A percentile compares a stretch with the other conserved stretches of the same genome.
Conservation (phyloP, 495 filamentous ascomycete species). For the Pyrenula aspistea region DNA sequence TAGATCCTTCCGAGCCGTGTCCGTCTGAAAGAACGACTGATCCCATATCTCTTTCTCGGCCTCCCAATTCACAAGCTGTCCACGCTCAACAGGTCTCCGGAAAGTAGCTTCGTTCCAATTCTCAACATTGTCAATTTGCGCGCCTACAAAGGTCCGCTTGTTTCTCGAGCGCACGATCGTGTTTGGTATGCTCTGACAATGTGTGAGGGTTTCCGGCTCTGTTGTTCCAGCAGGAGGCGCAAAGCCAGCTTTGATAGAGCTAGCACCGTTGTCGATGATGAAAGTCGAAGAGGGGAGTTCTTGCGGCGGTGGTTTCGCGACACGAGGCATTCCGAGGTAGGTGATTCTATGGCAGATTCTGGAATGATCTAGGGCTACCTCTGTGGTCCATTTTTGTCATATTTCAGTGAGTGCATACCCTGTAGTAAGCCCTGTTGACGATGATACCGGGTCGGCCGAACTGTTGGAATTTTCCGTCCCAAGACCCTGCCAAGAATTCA, state of each 20-base stretch:
- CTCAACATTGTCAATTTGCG: conserved; percentile 65
- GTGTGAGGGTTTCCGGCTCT: conserved; percentile 24
- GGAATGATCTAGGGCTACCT: too few relatives aligned
- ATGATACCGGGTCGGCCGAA: too few relatives aligned
- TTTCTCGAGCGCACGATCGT: conserved; percentile 75
- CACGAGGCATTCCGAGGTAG: conserved; percentile 10
- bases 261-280: conserved; percentile 87
- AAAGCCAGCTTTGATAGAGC: conserved; percentile 89
- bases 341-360: too few relatives aligned
- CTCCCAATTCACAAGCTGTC: conserved; percentile 94
- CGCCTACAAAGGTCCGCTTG: conserved; percentile 63
- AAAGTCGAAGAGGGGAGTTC: conserved; percentile 54
- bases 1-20: conserved; percentile 37
- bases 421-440: too few relatives aligned
- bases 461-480: too few relatives aligned
- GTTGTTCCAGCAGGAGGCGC: conserved; percentile 29
- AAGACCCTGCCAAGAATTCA: too few relatives aligned
- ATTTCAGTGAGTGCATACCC: too few relatives aligned
- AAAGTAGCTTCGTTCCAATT: conserved; percentile 88
- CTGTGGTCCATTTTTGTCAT: too few relatives aligned
- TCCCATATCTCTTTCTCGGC: conserved; percentile 95
- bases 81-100: conserved; percentile 86
- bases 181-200: conserved; percentile 70
- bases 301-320: conserved; percentile 19
- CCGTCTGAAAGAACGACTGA: conserved; percentile 69